Evolutionary conservation across 331 rosid species (phyloP), one percentile per base, ranked within the genome.

Genomic region (Stylosanthes scabra): DNA sequence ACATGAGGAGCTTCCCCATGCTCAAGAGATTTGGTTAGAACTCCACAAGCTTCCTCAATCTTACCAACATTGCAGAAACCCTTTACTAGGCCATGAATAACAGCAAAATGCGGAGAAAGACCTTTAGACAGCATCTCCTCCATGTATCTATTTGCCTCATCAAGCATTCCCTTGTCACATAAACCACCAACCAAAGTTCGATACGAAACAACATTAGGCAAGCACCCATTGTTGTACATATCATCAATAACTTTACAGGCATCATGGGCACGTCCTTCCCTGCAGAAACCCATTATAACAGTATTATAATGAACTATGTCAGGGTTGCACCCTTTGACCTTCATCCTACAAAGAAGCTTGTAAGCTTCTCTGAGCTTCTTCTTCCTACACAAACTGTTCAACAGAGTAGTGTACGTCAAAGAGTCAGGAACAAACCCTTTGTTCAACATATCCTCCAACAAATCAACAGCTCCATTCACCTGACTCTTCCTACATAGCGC

Each of bases 321-420:
- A 3, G 96, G 97, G 71, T 94, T 94, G 59, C 97, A 94, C 8
- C 99, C 99, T 59, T 88, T 94, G 11, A 94, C 93, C 78, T 91
- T 94, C 97, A 94, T 94, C 83, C 99, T 83, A 71, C 99, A 91
- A 6, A 89, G 97, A 75, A 94, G 93, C 86, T 89, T 94, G 70
- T 91, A 94, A 13, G 95, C 97, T 76, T 94, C 98, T 29, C 87
- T 82, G 0, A 94, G 91, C 77, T 88, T 78, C 83, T 89, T 91
- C 84, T 94, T 94, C 87, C 99, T 85, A 72, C 96, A 89, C 88
- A 91, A 80, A 74, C 97, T 91, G 76, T 94, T 94, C 88, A 94
- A 81, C 84, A 91, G 77, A 11, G 93, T 86, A 13, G 96, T 86
- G 54, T 91, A 91, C 68, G 91, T 89, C 86, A 91, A 79, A 31